Evolutionary conservation across 2,329 filamentous ascomycete species (phyloP), one percentile per base, ranked within the genome.

Genomic region (Pseudopyricularia javanii): DNA sequence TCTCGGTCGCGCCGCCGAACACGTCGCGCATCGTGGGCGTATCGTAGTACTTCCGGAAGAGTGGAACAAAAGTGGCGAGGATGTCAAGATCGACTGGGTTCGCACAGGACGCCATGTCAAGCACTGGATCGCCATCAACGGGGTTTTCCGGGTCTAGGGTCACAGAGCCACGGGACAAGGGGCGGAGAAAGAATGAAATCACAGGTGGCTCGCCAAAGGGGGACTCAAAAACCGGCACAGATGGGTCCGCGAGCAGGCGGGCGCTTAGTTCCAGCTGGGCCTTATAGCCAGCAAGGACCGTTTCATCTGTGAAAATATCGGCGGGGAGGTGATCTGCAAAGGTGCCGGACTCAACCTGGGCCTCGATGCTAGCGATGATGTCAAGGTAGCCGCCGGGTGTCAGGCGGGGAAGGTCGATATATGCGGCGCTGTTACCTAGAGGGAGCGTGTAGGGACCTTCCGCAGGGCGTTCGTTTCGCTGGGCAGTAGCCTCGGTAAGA

Each of bases 221-320:
- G 24, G 22, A 32, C 45, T 58, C 56, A 5, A 54, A 30, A 15
- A 26, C 49, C 8, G 56, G 52, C 4, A 52, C 43, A 3, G 43
- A 32, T 3, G 49, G 26, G 43, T 56, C 40, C 1, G 49, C 71
- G 54, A 74, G 73, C 15, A 75, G 65, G 33, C 61, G 62, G 51
- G 71, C 74, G 57, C 75, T 68, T 55, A 70, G 68, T 4, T 60
- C 53, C 4, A 72, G 68, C 3, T 75, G 66, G 4, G 70, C 68
- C 57, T 72, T 72, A 40, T 70, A 55, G 17, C 54, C 54, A 3
- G 54, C 54, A 15, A 34, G 20, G 37, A n/a, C 32, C 15, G 49
- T 28, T 11, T 26, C 3, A 2, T 49, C 14, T 14, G 47, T 15
- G n/a, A 15, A n/a, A 22, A 17, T 22, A 22, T 60, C 62, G 3